Evolutionary conservation across 2,329 filamentous ascomycete species (phyloP), one percentile per base, ranked within the genome.

Genomic region (Amylocarpus encephaloides): DNA sequence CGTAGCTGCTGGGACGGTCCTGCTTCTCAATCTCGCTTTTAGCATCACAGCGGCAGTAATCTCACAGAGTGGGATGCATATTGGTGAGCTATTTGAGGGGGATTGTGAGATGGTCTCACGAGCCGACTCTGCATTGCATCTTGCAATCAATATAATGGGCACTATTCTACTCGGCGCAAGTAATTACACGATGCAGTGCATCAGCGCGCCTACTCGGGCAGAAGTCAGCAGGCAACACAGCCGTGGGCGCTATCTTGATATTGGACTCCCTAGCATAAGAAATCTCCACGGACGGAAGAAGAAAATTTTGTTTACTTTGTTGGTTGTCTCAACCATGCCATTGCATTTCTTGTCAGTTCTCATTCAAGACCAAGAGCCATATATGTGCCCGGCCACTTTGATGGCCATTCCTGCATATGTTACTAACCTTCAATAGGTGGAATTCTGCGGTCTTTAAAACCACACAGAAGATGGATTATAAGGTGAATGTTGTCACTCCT

Each of bases 221-320:
- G 74, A 80, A 29, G 59, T 79, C 12, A 71, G 80, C 46, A 55
- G 54, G 6, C 74, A 74, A 0, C 77, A 81, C 62, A 48, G 55
- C 0, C 54, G 59, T 42, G 61, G 66, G 1, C 62, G 56, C 13
- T 73, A 69, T 68, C 59, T 77, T 1, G 69, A 73, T 32, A 70
- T 76, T 40, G 73, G 76, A 0, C 59, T 74, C 2, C 62, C 68
- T 6, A 73, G 70, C 32, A 22, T 68, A 2, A 62, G 70, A 1
- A 75, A 73, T 51, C 33, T 72, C 13, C 53, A 48, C 11, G 45
- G 51, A 43, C 51, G 56, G 41, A 57, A 48, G 41, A 52, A 59
- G 46, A 58, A 49, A 29, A 43, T 44, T 2, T 30, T 58, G 5
- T 58, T 59, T 19, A 36, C 43, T 2, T 33, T 59, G 0, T 34